Evolutionary conservation across 2,329 filamentous ascomycete genomes (phyloP), one percentile per base, ranked within the genome.

Genomic region (Trichoderma harzianum): DNA sequence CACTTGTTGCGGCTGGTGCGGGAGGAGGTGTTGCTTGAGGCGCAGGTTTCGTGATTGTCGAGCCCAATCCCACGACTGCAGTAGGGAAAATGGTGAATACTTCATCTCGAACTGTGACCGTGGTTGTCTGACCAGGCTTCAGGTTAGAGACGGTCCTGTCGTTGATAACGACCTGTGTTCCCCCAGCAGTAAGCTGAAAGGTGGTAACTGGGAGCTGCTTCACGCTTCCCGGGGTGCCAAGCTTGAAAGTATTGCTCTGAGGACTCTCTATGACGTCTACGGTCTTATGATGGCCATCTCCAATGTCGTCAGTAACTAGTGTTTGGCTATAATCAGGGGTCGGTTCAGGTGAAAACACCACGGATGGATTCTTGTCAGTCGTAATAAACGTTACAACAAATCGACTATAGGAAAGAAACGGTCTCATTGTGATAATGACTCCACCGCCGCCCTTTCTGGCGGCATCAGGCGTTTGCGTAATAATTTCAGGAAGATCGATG

Each of bases 281-380:
- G 4, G 74, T 75, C 58, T 72, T 73, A 70, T 80, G 78, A 26
- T 74, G 32, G 2, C 71, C 51, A 10, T 66, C 61, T 5, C 51
- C 72, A 16, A 73, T 63, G 21, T 24, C 72, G 47, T 11, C 58
- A 26, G 58, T 21, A 55, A 53, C 8, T 39, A 72, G 69, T 8
- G 76, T 73, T 36, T 75, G 73, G 28, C 81, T 81, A 73, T 85
- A 86, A 73, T 78, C 74, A 0, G 85, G 84, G 6, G 80, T 78
- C 5, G 76, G 72, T 18, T 82, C 78, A 3, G 82, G 79, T 1
- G 83, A 76, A 72, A 81, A 80, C 3, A 87, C 81, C 18, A 88
- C 84, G 10, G 84, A 82, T 0, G 87, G 86, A 70, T 88, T 88
- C 76, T 87, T 88, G 76, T 87, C 86, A 3, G 86, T 87, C 2